Base-by-base conservation (phyloP, 1,139 yeast genomes). In the Magnusiomyces tetraspermus region DNA sequence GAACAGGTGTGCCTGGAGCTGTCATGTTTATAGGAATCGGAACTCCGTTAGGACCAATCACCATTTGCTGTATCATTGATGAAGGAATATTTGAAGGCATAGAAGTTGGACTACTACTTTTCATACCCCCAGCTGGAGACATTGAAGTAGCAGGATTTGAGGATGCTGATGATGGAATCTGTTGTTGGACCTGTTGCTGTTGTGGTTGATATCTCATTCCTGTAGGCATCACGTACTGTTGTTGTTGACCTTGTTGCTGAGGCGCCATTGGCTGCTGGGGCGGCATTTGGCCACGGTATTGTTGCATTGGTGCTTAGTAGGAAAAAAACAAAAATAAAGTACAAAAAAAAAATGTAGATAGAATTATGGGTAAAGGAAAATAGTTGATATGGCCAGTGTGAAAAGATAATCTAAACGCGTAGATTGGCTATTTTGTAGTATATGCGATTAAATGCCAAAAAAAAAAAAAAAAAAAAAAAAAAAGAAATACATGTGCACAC, bases 221-320 rank as follows among this genome's bases (percentile, higher is more conserved):
- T n/a, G 36, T 22, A 13, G 24, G 36, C n/a, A 19, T 13, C 8
- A 36, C 22, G n/a, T 23, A 31, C 13, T 33, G 42, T 44, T 28
- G 47, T 3, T 36, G 22, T 21, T 15, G 24, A 15, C n/a, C 19
- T 22, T 28, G 37, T 11, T 44, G 36, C 8, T 33, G n/a, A 13
- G 42, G 19, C 22, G 22, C 11, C 24, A 10, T 31, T 6, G 22
- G 49, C 11, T 33, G 49, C 15, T 33, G 40, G 1, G 53, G 24
- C n/a, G 24, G 21, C 46, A 48, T 45, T 13, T 51, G 53, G 4
- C 36, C 48, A 26, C 45, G 48, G 24, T 36, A 45, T 15, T 44
- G 48, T 17, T 46, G 49, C 28, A 3, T 15, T 23, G 10, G 36
- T 3, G 33, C 33, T 28, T 28, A 8, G 11, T 28, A 8, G 33